Evolutionary conservation across 2,329 filamentous ascomycete genomes (phyloP).

Genomic region (Colletotrichum brevisporum): DNA sequence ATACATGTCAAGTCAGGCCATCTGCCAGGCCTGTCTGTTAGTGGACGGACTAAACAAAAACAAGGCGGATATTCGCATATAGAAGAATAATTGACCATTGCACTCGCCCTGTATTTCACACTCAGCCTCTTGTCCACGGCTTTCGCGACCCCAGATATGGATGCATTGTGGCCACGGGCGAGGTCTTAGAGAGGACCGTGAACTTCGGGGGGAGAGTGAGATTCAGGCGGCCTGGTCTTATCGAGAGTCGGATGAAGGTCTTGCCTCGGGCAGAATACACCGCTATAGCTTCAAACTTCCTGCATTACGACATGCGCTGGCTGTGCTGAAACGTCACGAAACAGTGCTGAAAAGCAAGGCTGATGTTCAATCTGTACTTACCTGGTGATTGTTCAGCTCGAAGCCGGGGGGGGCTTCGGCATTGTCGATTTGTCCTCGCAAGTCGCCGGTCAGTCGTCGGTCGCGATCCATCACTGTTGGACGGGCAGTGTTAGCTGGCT

Average conservation of each 20-base stretch:
- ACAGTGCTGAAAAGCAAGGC: too few relatives aligned
- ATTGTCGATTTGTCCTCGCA: constrained; percentile 71
- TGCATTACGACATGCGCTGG: constrained; percentile 62
- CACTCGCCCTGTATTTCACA: too few relatives aligned
- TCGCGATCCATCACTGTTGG: constrained; percentile 75
- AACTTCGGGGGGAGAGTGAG: background rate
- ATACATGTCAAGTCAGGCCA: constrained; percentile 93
- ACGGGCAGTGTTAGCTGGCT: constrained; percentile 27
- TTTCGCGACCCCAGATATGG: background rate
- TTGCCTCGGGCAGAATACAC: constrained; percentile 23
- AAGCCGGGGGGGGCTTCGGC: constrained; percentile 70
- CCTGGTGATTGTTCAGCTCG: constrained; percentile 75
- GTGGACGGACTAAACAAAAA: constrained; percentile 93
- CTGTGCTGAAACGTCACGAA: constrained; percentile 53
- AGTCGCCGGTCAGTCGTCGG: constrained; percentile 69
- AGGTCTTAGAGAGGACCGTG: background rate
- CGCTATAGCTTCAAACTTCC: background rate
- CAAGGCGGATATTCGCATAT: constrained; percentile 70
- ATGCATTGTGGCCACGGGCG: background rate
- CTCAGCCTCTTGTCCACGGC: too few relatives aligned
- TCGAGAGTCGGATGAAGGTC: too few relatives aligned
- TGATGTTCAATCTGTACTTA: constrained; percentile 52
- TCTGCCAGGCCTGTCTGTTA: constrained; percentile 94
- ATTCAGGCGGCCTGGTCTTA: too few relatives aligned
- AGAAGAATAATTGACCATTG: constrained; percentile 40